A percentile compares a stretch with the other conserved stretches of the same genome.
Evolutionary conservation across 2,329 filamentous ascomycete species (phyloP).

Genomic region (Trichophyton benhamiae): DNA sequence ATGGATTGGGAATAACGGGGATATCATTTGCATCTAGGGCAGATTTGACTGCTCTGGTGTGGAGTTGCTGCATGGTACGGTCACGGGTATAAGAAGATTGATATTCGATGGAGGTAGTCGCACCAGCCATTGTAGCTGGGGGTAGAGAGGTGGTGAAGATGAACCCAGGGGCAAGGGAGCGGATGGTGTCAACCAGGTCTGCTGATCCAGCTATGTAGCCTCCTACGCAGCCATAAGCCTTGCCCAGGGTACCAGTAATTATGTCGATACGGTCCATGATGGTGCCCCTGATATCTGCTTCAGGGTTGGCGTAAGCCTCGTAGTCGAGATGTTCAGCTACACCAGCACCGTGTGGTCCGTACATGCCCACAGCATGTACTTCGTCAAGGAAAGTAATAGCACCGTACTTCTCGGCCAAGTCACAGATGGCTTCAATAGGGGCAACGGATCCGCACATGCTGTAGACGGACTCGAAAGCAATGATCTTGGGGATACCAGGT

Average conservation of each 20-base stretch:
- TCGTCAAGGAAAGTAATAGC: constrained; percentile 96
- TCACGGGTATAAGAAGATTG: constrained; percentile 77
- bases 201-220: constrained; percentile 90
- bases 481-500: constrained; percentile 81
- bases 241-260: constrained; percentile 92
- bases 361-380: constrained; percentile 98
- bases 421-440: constrained; percentile 89
- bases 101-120: constrained; percentile 82
- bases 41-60: constrained; percentile 89
- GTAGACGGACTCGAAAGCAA: constrained; percentile 97
- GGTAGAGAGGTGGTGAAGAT: constrained; percentile 98
- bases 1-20: constrained; percentile 94
- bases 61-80: constrained; percentile 82
- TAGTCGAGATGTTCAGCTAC: constrained; percentile 96
- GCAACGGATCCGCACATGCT: constrained; percentile 98
- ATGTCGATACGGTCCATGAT: constrained; percentile 96
- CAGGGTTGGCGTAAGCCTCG: constrained; percentile 65
- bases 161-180: constrained; percentile 89
- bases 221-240: constrained; percentile 94
- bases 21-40: constrained; percentile 68
- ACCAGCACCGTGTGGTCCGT: constrained; percentile 86
- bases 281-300: constrained; percentile 48
- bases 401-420: constrained; percentile 93
- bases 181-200: constrained; percentile 80
- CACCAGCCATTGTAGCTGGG: constrained; percentile 92